Conservation (phyloP, 176 grass and related monocot species). For the Zizania latifolia region DNA sequence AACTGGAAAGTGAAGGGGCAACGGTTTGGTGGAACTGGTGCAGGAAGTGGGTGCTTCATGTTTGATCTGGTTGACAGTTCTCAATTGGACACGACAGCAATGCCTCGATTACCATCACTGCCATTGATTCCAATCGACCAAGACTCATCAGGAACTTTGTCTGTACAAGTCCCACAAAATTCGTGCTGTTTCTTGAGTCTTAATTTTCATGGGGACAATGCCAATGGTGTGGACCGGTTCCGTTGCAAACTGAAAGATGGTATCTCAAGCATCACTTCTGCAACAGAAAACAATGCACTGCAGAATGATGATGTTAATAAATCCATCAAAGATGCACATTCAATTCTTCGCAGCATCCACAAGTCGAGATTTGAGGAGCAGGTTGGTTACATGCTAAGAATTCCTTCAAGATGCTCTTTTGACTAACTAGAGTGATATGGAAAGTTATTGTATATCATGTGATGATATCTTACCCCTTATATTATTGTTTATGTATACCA, state of each 20-base stretch:
- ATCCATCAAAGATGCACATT: conserved; percentile 62
- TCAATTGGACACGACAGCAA: conserved; percentile 33
- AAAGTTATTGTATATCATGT: background rate
- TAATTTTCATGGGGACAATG: conserved; percentile 51
- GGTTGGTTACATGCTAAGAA: conserved; percentile 30
- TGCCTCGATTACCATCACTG: conserved; percentile 42
- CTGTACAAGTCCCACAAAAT: conserved; percentile 66
- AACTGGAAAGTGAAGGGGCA: conserved; percentile 97
- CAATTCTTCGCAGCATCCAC: conserved; percentile 61
- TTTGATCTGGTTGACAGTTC: conserved; percentile 77
- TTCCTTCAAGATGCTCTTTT: conserved; percentile 8
- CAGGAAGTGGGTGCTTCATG: conserved; percentile 59
- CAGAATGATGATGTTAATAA: conserved; percentile 52
- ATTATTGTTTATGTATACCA: conserved; percentile 15
- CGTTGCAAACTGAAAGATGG: conserved; percentile 42
- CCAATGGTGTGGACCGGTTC: conserved; percentile 11
- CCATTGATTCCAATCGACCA: conserved; percentile 57
- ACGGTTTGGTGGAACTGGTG: conserved; percentile 33
- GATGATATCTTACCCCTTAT: background rate
- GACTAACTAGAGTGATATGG: background rate
- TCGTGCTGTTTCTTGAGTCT: conserved; percentile 57
- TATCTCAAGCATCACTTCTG: conserved; percentile 17
- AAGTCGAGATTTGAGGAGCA: conserved; percentile 84
- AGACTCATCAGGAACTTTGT: conserved; percentile 59
- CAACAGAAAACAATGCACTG: conserved; percentile 33